These are phyloP conservation scores for Leucosporidium creatinivorum DNA, from an alignment of 768 basidiomycete genomes.

Conservation along the genomic window DNA sequence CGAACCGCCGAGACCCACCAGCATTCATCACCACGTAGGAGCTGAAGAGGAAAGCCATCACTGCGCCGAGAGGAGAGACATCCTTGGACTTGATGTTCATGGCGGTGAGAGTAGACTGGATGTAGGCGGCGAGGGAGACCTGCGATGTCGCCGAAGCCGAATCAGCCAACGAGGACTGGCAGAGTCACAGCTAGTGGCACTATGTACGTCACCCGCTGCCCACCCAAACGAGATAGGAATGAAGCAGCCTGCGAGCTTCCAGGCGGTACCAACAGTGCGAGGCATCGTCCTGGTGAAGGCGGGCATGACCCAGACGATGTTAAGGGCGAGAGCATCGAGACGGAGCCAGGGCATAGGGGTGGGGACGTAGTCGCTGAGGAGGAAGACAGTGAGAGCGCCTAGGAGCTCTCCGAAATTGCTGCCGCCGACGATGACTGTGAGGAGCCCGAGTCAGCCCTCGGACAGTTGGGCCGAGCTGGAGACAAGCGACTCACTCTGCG, in stretches of 20 bases:
- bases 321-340: conserved; percentile 33
- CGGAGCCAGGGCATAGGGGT: conserved; percentile 36
- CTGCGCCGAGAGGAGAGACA: conserved; percentile 38
- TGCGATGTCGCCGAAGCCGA: too few relatives aligned
- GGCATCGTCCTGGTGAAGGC: conserved; percentile 26
- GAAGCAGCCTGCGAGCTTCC: conserved; percentile 35
- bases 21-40: conserved; percentile 37
- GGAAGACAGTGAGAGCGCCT: conserved; percentile 34
- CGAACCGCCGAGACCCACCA: too few relatives aligned
- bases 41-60: conserved; percentile 39
- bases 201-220: conserved; percentile 41
- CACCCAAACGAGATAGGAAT: conserved; percentile 38
- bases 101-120: conserved; percentile 35
- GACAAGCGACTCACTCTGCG: conserved; percentile 31
- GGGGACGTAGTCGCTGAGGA: conserved; percentile 33
- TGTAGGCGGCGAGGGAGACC: conserved; percentile 40
- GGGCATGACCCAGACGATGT: conserved; percentile 39
- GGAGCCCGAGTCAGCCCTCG: too few relatives aligned
- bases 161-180: too few relatives aligned
- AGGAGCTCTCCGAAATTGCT: conserved; percentile 37
- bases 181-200: too few relatives aligned
- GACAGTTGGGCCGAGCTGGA: too few relatives aligned
- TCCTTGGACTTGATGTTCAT: conserved; percentile 20
- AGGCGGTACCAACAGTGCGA: conserved; percentile 32
- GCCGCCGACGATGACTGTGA: conserved; percentile 36